Evolutionary conservation across 2,329 filamentous ascomycete species (phyloP).

Genomic region (Pseudogymnoascus sp.): DNA sequence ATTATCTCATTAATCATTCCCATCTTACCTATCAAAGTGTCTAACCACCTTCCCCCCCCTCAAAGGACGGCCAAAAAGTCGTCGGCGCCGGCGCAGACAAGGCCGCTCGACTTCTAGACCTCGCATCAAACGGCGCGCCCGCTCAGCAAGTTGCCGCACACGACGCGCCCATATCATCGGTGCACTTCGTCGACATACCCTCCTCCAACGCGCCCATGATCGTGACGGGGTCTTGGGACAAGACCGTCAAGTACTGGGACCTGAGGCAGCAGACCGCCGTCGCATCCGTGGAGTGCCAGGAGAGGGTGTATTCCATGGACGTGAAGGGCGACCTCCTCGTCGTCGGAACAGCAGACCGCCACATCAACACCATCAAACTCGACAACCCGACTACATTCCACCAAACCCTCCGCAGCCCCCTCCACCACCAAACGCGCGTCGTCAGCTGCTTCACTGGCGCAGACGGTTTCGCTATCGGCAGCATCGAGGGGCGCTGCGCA

Average conservation of each 20-base stretch:
- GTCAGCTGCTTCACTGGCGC: conserved; percentile 92
- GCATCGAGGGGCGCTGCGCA: conserved; percentile 92
- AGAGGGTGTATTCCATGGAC: conserved; percentile 86
- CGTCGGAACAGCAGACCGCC: conserved; percentile 85
- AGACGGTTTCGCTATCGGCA: conserved; percentile 86
- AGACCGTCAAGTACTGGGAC: conserved; percentile 86
- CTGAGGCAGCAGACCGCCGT: conserved; percentile 55
- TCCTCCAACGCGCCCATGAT: conserved; percentile 64
- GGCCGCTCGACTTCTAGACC: conserved; percentile 77
- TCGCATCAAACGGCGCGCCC: conserved; percentile 53
- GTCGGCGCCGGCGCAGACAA: conserved; percentile 87
- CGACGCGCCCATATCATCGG: conserved; percentile 70
- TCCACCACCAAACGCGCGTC: conserved; percentile 96
- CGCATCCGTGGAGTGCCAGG: conserved; percentile 58
- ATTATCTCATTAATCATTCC: neutral
- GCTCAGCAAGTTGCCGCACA: conserved; percentile 69
- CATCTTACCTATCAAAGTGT: conserved; percentile 11
- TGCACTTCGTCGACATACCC: conserved; percentile 65
- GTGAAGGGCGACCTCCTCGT: conserved; percentile 82
- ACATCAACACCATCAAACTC: conserved; percentile 91
- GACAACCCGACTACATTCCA: conserved; percentile 82
- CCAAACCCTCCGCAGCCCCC: conserved; percentile 89
- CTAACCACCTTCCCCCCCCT: neutral
- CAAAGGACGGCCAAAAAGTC: conserved; percentile 79
- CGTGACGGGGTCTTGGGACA: conserved; percentile 88